These are phyloP conservation scores for Aspergillus sclerotiicarbonarius DNA, from an alignment of 495 filamentous ascomycete species.

Conservation along the genomic window DNA sequence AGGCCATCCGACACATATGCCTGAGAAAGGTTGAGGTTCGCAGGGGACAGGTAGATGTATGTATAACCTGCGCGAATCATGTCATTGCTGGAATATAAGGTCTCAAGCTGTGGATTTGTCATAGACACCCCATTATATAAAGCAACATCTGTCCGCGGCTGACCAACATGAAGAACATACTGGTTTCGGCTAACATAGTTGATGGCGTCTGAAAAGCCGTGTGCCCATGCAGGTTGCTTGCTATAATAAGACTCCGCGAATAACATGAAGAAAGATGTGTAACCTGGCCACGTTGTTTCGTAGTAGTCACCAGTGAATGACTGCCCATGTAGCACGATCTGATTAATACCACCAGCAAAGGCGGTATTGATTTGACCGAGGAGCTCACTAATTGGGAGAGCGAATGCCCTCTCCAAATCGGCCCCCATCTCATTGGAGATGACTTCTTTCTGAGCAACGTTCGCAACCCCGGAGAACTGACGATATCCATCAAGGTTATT, in stretches of 20 bases:
- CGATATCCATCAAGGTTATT: conserved; percentile 43
- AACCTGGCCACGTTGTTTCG: conserved; percentile 48
- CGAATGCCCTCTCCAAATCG: conserved; percentile 25
- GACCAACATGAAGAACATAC: conserved; percentile 37
- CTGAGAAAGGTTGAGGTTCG: conserved; percentile 40
- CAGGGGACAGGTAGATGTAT: conserved; percentile 49
- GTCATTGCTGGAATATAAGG: conserved; percentile 21
- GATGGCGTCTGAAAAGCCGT: conserved; percentile 35
- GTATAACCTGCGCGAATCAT: conserved; percentile 38
- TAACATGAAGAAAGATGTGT: conserved; percentile 42
- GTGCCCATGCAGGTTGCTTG: conserved; percentile 44
- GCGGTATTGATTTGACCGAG: conserved; percentile 31
- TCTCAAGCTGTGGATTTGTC: conserved; percentile 16
- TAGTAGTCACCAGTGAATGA: conserved; percentile 39
- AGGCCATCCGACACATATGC: conserved; percentile 32
- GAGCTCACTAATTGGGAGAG: conserved; percentile 24
- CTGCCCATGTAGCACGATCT: conserved; percentile 46
- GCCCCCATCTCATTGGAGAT: conserved; percentile 46
- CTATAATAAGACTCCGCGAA: conserved; percentile 45
- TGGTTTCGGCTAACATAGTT: conserved; percentile 40
- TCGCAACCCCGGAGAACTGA: conserved; percentile 46
- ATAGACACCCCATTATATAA: conserved; percentile 33
- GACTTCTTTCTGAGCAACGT: conserved; percentile 33
- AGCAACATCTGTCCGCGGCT: conserved; percentile 42
- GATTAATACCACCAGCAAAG: conserved; percentile 42